Evolutionary conservation across 225 moss, liverwort and hornwort genomes (phyloP), one percentile per base, ranked within the genome.

Genomic region (Pseudisothecium myosuroides): DNA sequence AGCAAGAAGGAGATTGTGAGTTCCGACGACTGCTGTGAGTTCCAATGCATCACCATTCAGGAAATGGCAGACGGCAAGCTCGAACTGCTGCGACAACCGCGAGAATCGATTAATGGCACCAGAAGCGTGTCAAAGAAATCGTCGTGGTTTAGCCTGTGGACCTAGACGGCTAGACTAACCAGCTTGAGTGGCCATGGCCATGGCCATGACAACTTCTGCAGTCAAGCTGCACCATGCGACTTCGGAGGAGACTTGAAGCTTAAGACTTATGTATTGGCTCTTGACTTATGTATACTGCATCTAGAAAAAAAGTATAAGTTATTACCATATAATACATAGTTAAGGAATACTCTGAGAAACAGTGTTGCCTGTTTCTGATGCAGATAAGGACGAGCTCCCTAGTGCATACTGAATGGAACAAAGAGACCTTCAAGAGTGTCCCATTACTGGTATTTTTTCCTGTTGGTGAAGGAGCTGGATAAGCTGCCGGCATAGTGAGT

Each of bases 21-120:
- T 26, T 90, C 90, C 11, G 90, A 90, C 67, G 87, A 90, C 6
- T 90, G 83, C 27, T 83, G 87, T 20, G 90, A 90, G 22, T 82
- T 87, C 69, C 41, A 88, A 36, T 58, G 85, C 74, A 88, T 90
- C 90, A 81, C 80, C 80, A 81, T 90, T 65, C 71, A 79, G 78
- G 90, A 90, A 80, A 34, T 47, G 29, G 24, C 21, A 39, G 52
- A 85, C 28, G 88, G 88, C 9, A 49, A 37, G 31, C 22, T 90
- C 37, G 80, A 90, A 8, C 47, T 85, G 43, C 31, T 85, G 72
- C 84, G 84, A 41, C 72, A 85, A 17, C 85, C 59, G 10, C 85
- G 85, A 8, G 32, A 9, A 5, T 58, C 45, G 5, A 72, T 4
- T 5, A 76, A 5, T 6, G 36, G 22, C 77, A 54, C 22, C 77